Percentiles rank a stretch among this genome's conserved stretches.
These are phyloP conservation scores for Saturnispora besseyi DNA, from an alignment of 805 yeast species.

Conservation along the genomic window DNA sequence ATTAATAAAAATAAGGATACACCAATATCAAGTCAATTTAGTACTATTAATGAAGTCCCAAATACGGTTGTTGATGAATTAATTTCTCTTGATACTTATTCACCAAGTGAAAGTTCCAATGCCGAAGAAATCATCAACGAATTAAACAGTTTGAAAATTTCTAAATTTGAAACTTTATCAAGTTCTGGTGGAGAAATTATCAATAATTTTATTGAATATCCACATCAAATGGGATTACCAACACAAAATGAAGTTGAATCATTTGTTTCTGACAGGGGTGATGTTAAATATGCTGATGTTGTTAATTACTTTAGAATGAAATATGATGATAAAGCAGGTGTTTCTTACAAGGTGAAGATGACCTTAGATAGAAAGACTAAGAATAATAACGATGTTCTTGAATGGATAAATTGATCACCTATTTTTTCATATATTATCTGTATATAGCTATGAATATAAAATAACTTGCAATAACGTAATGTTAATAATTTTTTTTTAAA, in stretches of 20 bases:
- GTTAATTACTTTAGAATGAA: constrained; percentile 47
- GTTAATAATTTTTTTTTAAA: background rate
- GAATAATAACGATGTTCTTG: constrained; percentile 34
- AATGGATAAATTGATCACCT: constrained; percentile 35
- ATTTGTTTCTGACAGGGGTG: constrained; percentile 63
- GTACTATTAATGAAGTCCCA: constrained; percentile 60
- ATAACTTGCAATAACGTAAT: background rate
- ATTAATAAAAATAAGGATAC: constrained; percentile 32
- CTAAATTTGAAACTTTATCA: constrained; percentile 20
- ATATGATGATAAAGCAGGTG: constrained; percentile 51
- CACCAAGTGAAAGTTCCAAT: constrained; percentile 16
- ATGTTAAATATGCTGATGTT: constrained; percentile 63
- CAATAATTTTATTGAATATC: constrained; percentile 35
- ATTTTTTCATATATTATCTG: constrained; percentile 10
- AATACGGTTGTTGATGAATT: constrained; percentile 51
- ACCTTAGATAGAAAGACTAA: constrained; percentile 51
- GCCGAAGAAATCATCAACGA: constrained; percentile 16
- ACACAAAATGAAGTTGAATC: constrained; percentile 52
- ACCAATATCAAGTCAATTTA: constrained; percentile 11
- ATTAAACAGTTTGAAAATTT: constrained; percentile 31
- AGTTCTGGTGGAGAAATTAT: constrained; percentile 26
- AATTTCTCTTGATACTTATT: constrained; percentile 19
- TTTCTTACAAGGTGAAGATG: constrained; percentile 47
- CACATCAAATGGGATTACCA: constrained; percentile 71
- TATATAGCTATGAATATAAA: background rate